A percentile compares a stretch with the other conserved stretches of the same genome.
phyloP scores from a whole-genome alignment of 1,139 yeast species.

The Nematodospora anomalae region DNA sequence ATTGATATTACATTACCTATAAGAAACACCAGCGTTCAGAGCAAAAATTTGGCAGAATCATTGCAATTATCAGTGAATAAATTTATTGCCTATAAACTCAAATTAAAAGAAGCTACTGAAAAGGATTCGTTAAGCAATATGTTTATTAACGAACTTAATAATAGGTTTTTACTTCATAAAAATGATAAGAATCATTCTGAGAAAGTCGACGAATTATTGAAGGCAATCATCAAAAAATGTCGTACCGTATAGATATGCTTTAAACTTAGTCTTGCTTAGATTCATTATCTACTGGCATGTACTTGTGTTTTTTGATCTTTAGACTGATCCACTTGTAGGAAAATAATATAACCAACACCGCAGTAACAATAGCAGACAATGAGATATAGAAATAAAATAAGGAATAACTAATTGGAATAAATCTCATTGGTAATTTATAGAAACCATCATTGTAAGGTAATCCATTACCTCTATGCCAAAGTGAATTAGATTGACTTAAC shows the following conservation, averaged over 20 bases:
- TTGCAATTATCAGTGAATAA: constrained; percentile 73
- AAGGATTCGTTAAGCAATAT: constrained; percentile 44
- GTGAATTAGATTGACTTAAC: constrained; percentile 19
- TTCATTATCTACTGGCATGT: constrained; percentile 29
- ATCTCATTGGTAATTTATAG: constrained; percentile 37
- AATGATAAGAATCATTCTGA: constrained; percentile 13
- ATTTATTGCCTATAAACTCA: constrained; percentile 60
- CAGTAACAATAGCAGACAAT: constrained; percentile 26
- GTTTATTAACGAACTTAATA: constrained; percentile 42
- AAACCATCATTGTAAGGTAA: constrained; percentile 45
- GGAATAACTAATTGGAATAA: constrained; percentile 29
- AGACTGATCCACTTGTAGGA: constrained; percentile 24
- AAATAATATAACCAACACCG: constrained; percentile 25
- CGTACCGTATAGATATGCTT: constrained; percentile 19
- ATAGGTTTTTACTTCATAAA: constrained; percentile 23
- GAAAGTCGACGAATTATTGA: constrained; percentile 24
- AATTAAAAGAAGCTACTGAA: constrained; percentile 31
- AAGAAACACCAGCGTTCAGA: constrained; percentile 45
- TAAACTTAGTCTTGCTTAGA: constrained; percentile 30
- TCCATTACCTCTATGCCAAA: constrained; percentile 16
- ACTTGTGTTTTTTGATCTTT: constrained; percentile 22
- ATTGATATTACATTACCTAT: constrained; percentile 69
- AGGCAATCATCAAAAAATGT: constrained; percentile 42
- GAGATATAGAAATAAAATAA: constrained; percentile 25
- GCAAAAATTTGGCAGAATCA: constrained; percentile 51